Evolutionary conservation across 2,329 filamentous ascomycete genomes (phyloP), one percentile per base, ranked within the genome.

Genomic region (Xylaria sp.): DNA sequence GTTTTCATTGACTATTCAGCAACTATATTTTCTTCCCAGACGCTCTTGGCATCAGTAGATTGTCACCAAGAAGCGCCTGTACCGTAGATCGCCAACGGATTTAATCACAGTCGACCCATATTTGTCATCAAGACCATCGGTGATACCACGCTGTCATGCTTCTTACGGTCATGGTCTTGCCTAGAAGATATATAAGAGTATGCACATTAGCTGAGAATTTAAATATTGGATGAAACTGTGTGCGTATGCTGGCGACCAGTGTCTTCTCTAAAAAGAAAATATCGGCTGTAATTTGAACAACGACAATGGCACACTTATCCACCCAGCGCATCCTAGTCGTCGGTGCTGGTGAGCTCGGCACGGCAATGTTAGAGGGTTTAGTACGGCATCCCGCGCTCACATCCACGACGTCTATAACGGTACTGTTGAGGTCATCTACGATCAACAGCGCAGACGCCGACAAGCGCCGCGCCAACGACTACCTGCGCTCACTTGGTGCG

Each of bases 311-410:
- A 48, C 36, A 20, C 20, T 36, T 38, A 26, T 58, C 61, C 20
- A 9, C 68, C 23, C 68, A 63, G 20, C 76, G 78, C 13, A 74
- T 91, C 65, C 87, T 92, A 59, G 81, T 92, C 59, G 80, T 92
- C 66, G 89, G 90, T 61, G 87, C 87, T n/a, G 90, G 89, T 66
- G 89, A 92, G 79, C 85, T 92, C 15, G 90, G 89, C 58, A 79
- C 81, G 4, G 82, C 86, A 17, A 81, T 92, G 66, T 79, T 91
- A 17, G 76, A 82, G 38, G 80, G 83, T 11, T 82, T 92, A 7
- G 75, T 80, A 15, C 58, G 71, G 0, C 86, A 90, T 71, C 82
- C 85, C 0, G 74, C 76, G 7, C 42, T 23, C 20, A 33, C 26
- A 13, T 28, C 49, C 15, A 33, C 31, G 4, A 77, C 17, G 6